These are phyloP conservation scores for Lantana camara DNA, from an alignment of 257 asterid genomes.

Conservation along the genomic window DNA sequence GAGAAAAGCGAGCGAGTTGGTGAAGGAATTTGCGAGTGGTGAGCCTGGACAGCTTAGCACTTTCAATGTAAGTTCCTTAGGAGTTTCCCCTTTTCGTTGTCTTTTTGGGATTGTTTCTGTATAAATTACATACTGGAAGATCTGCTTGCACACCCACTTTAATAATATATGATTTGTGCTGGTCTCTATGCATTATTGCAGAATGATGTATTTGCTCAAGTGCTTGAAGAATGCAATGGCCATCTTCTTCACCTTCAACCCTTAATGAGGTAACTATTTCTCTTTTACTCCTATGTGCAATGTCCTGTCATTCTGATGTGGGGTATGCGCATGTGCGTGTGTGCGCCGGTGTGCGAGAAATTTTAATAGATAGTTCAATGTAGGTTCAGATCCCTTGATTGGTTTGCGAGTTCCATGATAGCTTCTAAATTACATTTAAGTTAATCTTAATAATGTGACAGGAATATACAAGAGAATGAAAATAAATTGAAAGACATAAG, in stretches of 20 bases:
- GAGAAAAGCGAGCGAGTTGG: conserved; percentile 71
- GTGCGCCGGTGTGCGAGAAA: no score
- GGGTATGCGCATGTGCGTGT: no score
- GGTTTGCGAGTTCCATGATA: no score
- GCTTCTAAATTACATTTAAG: no score
- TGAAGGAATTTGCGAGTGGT: conserved; percentile 64
- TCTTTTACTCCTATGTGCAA: not conserved
- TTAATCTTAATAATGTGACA: conserved; percentile 30
- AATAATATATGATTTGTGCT: conserved; percentile 10
- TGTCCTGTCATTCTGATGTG: no score
- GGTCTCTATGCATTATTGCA: conserved; percentile 27
- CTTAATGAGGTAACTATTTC: conserved; percentile 63
- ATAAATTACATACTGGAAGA: not conserved
- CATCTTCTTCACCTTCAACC: conserved; percentile 70
- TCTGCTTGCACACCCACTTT: conserved; percentile 14
- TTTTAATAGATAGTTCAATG: no score
- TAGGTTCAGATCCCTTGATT: no score
- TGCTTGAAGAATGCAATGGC: conserved; percentile 76
- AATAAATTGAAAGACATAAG: conserved; percentile 38
- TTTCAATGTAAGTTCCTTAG: conserved; percentile 57
- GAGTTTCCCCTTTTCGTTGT: not conserved
- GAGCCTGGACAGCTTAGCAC: conserved; percentile 78
- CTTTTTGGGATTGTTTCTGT: not conserved
- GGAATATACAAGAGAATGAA: conserved; percentile 67
- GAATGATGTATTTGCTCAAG: conserved; percentile 82